A percentile compares a stretch with the other conserved stretches of the same genome.
Evolutionary conservation across 768 basidiomycete species (phyloP).

Genomic region (Leccinum uliginosum): DNA sequence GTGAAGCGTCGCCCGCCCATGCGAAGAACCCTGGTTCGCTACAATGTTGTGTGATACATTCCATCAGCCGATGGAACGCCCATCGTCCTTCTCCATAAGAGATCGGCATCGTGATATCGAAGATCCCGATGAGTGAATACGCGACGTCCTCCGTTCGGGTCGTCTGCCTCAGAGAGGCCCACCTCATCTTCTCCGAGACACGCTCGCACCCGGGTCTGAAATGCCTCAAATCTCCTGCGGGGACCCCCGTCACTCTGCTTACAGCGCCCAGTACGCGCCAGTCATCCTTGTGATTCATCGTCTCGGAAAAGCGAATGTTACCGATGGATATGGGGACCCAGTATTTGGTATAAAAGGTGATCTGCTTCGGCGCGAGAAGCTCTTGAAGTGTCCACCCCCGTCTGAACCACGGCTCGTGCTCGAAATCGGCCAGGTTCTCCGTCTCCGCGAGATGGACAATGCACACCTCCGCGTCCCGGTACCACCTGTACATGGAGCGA

Average conservation of each 20-base stretch:
- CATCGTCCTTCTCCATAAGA: conserved; percentile 13
- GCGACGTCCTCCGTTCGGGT: conserved; percentile 10
- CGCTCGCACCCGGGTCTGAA: conserved; percentile 9
- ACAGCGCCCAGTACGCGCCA: conserved; percentile 2
- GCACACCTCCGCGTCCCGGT: conserved; percentile 10
- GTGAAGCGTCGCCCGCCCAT: conserved; percentile 12
- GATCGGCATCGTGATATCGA: conserved; percentile 13
- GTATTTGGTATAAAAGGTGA: conserved; percentile 8
- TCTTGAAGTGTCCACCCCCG: conserved; percentile 10
- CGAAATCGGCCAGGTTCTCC: conserved; percentile 5
- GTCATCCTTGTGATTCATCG: conserved; percentile 11
- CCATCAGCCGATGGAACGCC: conserved; percentile 12
- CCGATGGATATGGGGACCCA: not conserved
- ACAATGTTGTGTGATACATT: conserved; percentile 5
- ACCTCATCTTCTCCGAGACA: conserved; percentile 13
- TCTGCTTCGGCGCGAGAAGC: conserved; percentile 7
- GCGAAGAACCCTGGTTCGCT: conserved; percentile 13
- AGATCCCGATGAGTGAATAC: conserved; percentile 13
- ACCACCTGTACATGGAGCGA: conserved; percentile 1
- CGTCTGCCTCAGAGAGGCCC: conserved; percentile 10
- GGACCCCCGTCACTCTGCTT: conserved; percentile 6
- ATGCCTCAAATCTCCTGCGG: conserved; percentile 6
- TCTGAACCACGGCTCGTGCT: conserved; percentile 11
- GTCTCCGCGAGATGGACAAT: conserved; percentile 11
- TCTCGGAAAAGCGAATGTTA: not conserved